phyloP scores from a whole-genome alignment of 768 basidiomycete species.

The Podaxis pistillaris region DNA sequence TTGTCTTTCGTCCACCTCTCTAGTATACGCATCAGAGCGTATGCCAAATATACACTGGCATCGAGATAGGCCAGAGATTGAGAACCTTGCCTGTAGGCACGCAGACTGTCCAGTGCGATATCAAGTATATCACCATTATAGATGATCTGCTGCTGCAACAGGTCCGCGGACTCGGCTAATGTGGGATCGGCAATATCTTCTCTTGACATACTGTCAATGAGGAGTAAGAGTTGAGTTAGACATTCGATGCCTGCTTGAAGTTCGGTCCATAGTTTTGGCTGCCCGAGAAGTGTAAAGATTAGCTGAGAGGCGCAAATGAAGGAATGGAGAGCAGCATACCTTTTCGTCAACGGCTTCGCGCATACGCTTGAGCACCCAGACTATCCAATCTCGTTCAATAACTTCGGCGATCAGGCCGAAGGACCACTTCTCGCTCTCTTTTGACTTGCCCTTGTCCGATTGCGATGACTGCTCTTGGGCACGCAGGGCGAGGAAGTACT shows the following conservation, averaged over 20 bases:
- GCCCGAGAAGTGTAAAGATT: conserved; percentile 3
- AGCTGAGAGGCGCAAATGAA: conserved; percentile 5
- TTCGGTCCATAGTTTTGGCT: conserved; percentile 95
- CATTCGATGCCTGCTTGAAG: conserved; percentile 93
- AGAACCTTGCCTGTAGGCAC: conserved; percentile 77
- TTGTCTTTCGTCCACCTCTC: conserved; percentile 82
- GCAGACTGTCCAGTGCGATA: conserved; percentile 74
- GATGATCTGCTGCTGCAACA: conserved; percentile 86
- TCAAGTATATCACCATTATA: conserved; percentile 96
- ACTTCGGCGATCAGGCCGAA: conserved; percentile 83
- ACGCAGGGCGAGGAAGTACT: conserved; percentile 74
- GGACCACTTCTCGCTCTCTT: conserved; percentile 42
- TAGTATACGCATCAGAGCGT: conserved; percentile 84
- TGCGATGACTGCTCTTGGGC: conserved; percentile 32
- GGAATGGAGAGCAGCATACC: conserved; percentile 40
- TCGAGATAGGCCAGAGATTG: conserved; percentile 82
- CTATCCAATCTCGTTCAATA: conserved; percentile 82
- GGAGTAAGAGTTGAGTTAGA: conserved; percentile 85
- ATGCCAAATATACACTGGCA: conserved; percentile 79
- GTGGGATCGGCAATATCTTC: conserved; percentile 42
- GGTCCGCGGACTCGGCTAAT: conserved; percentile 71
- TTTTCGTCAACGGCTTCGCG: conserved; percentile 88
- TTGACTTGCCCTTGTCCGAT: conserved; percentile 18
- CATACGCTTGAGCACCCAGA: conserved; percentile 91
- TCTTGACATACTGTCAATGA: conserved; percentile 82